These are phyloP conservation scores for Diplodia mutila DNA, from an alignment of 2,329 filamentous ascomycete genomes.

Conservation along the genomic window DNA sequence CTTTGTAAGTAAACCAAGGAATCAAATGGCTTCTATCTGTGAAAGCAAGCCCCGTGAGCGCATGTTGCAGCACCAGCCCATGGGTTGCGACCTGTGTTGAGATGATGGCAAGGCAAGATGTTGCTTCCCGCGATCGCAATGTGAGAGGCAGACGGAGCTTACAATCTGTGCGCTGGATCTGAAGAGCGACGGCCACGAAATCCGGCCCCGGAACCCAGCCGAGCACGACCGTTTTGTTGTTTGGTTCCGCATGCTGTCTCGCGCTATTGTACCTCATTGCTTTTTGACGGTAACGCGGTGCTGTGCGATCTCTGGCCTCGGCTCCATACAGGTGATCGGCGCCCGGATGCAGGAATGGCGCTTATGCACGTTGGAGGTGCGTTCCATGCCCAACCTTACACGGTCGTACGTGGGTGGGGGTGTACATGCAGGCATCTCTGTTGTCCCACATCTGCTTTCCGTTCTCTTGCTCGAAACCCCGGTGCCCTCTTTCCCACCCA, in stretches of 20 bases:
- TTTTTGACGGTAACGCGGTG: background rate
- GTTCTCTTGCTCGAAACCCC: background rate
- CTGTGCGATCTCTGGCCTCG: background rate
- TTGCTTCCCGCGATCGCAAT: background rate
- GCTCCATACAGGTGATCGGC: background rate
- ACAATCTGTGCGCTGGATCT: background rate
- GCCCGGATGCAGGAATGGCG: background rate
- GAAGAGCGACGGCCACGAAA: constrained; percentile 14
- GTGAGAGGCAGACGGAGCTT: constrained; percentile 15
- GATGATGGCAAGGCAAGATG: background rate
- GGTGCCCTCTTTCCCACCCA: background rate
- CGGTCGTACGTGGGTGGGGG: background rate
- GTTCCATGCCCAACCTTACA: background rate
- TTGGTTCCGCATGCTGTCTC: constrained; percentile 8
- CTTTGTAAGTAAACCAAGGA: constrained; percentile 26
- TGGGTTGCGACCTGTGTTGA: background rate
- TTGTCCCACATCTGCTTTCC: background rate
- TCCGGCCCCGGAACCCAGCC: background rate
- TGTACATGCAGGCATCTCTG: background rate
- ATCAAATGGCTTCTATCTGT: background rate
- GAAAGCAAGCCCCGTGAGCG: background rate
- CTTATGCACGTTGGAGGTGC: background rate
- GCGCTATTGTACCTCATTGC: constrained; percentile 15
- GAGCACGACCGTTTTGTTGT: background rate
- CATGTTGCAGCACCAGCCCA: background rate